These are phyloP conservation scores for Candolleomyces eurysporus DNA, from an alignment of 768 basidiomycete genomes.

Conservation along the genomic window DNA sequence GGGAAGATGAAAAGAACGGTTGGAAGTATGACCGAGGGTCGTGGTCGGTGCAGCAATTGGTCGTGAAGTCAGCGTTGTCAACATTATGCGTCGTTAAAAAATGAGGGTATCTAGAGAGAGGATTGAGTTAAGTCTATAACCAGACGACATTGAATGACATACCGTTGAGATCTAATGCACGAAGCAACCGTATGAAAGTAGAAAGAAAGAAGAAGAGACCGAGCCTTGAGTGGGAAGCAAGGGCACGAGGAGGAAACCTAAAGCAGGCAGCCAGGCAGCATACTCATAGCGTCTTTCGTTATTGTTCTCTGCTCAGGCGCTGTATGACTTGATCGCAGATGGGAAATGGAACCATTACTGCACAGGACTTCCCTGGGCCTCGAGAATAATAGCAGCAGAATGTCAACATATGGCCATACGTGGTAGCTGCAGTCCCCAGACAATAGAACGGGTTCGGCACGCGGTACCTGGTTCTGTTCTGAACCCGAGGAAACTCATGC, in stretches of 20 bases:
- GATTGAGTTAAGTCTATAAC: neutral
- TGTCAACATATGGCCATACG: no score
- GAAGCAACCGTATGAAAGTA: neutral
- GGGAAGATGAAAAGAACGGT: constrained; percentile 5
- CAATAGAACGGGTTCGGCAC: no score
- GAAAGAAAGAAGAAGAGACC: neutral
- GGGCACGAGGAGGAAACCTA: neutral
- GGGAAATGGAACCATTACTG: neutral
- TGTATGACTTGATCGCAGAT: neutral
- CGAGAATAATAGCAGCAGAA: no score
- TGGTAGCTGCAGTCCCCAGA: no score
- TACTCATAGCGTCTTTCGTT: neutral
- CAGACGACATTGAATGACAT: neutral
- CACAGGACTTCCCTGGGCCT: no score
- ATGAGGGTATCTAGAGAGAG: neutral
- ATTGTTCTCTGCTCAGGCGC: neutral
- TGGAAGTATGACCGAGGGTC: neutral
- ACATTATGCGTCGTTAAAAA: neutral
- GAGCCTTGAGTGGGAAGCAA: neutral
- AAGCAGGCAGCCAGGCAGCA: neutral
- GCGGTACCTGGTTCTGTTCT: no score
- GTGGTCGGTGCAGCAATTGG: neutral
- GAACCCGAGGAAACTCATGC: no score
- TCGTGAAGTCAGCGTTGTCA: constrained; percentile 2
- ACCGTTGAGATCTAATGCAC: neutral